phyloP scores from a whole-genome alignment of 495 filamentous ascomycete species.

The Neurospora sp. region DNA sequence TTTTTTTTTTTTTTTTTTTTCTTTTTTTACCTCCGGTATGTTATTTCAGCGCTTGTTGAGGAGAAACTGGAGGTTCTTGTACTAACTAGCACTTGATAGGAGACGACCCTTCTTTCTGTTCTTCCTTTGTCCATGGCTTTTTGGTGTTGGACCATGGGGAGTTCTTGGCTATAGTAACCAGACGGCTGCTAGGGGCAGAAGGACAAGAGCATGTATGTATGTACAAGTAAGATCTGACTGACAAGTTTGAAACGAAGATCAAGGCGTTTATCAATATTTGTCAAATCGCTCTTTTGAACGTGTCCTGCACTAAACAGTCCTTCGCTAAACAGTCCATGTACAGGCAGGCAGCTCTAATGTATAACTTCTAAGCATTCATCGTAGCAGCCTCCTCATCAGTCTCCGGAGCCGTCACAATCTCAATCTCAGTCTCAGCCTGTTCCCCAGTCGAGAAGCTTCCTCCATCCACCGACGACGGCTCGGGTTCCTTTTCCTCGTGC shows the following conservation, averaged over 20 bases:
- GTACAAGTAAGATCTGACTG: neutral
- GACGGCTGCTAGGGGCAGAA: neutral
- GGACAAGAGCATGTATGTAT: neutral
- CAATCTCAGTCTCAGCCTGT: neutral
- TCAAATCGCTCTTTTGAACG: neutral
- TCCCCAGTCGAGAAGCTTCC: neutral
- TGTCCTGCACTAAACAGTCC: neutral
- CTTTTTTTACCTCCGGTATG: neutral
- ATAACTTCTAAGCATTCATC: neutral
- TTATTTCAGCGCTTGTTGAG: neutral
- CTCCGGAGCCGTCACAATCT: neutral
- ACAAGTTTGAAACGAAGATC: neutral
- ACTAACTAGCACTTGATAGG: neutral
- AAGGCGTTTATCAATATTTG: neutral
- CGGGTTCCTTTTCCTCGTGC: neutral
- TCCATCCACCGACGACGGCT: neutral
- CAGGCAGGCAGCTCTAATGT: neutral
- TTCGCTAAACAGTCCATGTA: neutral
- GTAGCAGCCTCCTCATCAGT: neutral
- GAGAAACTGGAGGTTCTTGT: neutral
- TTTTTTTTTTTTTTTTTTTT: too few species aligned
- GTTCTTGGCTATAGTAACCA: neutral
- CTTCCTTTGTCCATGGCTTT: neutral
- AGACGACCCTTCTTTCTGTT: neutral
- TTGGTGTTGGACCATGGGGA: neutral